Percentiles rank a stretch among this genome's conserved stretches.
phyloP scores from a whole-genome alignment of 1,284 basidiomycete genomes.

The Sphaerobolus stellatus region DNA sequence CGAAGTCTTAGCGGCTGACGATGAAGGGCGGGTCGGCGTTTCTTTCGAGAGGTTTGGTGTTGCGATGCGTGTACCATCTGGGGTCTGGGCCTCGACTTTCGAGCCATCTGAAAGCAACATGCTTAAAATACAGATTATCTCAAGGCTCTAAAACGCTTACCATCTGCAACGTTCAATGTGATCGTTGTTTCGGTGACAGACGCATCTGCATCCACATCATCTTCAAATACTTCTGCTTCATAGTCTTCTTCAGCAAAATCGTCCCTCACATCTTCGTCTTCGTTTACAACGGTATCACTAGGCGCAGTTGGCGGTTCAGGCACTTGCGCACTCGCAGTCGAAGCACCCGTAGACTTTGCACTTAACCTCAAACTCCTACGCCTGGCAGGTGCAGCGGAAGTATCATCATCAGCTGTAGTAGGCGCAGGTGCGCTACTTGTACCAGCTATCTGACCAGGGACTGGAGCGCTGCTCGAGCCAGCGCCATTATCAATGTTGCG shows the following conservation, averaged over 20 bases:
- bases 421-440: conserved; percentile 36
- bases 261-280: conserved; percentile 62
- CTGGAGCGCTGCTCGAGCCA: conserved; percentile 33
- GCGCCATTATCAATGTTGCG: conserved; percentile 28
- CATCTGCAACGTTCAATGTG: conserved; percentile 78
- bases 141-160: conserved; percentile 35
- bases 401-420: conserved; percentile 31
- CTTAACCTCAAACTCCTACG: conserved; percentile 83
- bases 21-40: conserved; percentile 40
- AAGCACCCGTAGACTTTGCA: conserved; percentile 48
- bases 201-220: conserved; percentile 68
- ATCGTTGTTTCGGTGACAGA: conserved; percentile 78
- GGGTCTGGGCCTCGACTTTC: conserved; percentile 92
- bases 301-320: conserved; percentile 20
- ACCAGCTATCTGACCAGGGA: conserved; percentile 31
- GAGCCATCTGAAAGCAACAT: conserved; percentile 65
- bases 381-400: conserved; percentile 34
- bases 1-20: conserved; percentile 48
- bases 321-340: conserved; percentile 19
- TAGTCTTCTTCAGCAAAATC: conserved; percentile 82
- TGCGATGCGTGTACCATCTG: conserved; percentile 90
- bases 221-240: conserved; percentile 74
- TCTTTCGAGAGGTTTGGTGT: conserved; percentile 68
- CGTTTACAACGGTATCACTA: conserved; percentile 40
- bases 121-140: background rate